Evolutionary conservation across 2,329 filamentous ascomycete species (phyloP).

Genomic region (Aspergillus intermedius): DNA sequence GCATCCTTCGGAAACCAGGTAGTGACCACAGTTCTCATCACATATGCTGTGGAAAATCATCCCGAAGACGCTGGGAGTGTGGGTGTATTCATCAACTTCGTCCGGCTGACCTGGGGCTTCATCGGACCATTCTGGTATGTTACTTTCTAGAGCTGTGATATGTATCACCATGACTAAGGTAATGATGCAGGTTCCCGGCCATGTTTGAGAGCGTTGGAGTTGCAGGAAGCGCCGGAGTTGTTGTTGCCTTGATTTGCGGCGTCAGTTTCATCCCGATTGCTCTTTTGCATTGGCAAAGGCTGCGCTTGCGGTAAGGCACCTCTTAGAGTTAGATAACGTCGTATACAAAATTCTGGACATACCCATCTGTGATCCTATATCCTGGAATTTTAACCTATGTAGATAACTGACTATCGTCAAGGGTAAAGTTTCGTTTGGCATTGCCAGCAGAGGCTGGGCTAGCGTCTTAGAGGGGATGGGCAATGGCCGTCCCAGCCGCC

Average conservation of each 20-base stretch:
- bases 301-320: slow-evolving; percentile 26
- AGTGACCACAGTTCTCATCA: slow-evolving; percentile 55
- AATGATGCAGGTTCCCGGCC: slow-evolving; percentile 18
- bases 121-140: slow-evolving; percentile 32
- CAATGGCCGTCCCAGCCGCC: too few species aligned
- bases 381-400: too few species aligned
- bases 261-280: slow-evolving; percentile 24
- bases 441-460: too few species aligned
- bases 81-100: slow-evolving; percentile 54
- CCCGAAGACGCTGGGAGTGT: slow-evolving; percentile 49
- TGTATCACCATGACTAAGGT: slow-evolving; percentile 1
- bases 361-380: too few species aligned
- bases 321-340: too few species aligned
- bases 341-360: too few species aligned
- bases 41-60: slow-evolving; percentile 54
- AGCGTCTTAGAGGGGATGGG: too few species aligned
- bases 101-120: slow-evolving; percentile 37
- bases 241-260: slow-evolving; percentile 22
- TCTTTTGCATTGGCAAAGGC: slow-evolving; percentile 19
- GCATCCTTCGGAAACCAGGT: slow-evolving; percentile 54
- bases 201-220: slow-evolving; percentile 29
- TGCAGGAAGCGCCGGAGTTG: slow-evolving; percentile 21
- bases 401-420: too few species aligned
- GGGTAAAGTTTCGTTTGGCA: too few species aligned
- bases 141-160: neutral